phyloP scores from a whole-genome alignment of 768 basidiomycete genomes.

The Mycena rebaudengoi region DNA sequence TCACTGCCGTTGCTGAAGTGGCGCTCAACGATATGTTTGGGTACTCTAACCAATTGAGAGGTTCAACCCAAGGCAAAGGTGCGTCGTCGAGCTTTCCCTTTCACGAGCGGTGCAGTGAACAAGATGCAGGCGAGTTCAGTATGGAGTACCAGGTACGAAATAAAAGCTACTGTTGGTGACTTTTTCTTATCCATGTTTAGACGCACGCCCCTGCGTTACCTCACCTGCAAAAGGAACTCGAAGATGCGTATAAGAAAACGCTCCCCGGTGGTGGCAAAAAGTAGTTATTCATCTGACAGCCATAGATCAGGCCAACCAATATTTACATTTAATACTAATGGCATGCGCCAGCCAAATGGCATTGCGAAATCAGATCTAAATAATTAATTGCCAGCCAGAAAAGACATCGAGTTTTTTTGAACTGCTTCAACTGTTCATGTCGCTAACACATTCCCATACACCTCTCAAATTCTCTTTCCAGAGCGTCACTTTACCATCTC shows the following conservation, averaged over 20 bases:
- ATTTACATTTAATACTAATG: too few relatives aligned
- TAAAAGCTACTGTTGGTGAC: background rate
- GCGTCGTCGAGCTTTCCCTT: background rate
- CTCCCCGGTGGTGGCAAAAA: constrained; percentile 74
- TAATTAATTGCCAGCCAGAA: too few relatives aligned
- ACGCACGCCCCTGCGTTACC: constrained; percentile 86
- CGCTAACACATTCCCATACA: constrained; percentile 96
- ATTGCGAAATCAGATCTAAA: too few relatives aligned
- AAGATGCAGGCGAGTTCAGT: constrained; percentile 69
- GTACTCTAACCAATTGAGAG: constrained; percentile 92
- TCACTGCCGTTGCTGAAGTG: constrained; percentile 90
- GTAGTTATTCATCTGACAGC: too few relatives aligned
- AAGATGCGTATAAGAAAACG: constrained; percentile 86
- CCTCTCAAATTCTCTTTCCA: constrained; percentile 99
- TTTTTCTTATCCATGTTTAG: constrained; percentile 43
- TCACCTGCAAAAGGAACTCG: constrained; percentile 87
- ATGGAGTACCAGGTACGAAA: constrained; percentile 77
- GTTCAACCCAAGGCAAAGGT: constrained; percentile 96
- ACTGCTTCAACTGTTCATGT: constrained; percentile 87
- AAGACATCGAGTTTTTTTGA: too few relatives aligned
- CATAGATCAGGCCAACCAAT: too few relatives aligned
- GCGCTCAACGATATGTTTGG: constrained; percentile 99
- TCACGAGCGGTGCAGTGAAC: background rate
- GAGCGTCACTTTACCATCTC: constrained; percentile 96
- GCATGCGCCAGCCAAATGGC: too few relatives aligned